These are phyloP conservation scores for Protomyces inouyei DNA, from an alignment of 1,139 yeast species.

Conservation along the genomic window DNA sequence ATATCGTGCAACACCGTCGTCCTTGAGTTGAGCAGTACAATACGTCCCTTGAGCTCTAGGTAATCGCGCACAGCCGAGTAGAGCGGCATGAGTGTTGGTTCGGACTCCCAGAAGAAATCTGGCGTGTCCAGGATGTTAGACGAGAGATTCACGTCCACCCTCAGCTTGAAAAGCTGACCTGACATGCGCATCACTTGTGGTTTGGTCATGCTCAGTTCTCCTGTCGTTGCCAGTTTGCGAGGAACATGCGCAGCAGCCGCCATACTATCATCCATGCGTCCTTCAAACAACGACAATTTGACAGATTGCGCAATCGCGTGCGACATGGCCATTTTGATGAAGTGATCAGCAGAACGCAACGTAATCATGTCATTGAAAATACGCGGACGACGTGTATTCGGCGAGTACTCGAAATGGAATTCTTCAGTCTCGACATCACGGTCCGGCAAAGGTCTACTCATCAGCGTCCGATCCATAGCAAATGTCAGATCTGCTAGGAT, in stretches of 20 bases:
- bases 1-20: slow-evolving; percentile 91
- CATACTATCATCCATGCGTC: slow-evolving; percentile 68
- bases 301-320: slow-evolving; percentile 98
- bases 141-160: slow-evolving; percentile 89
- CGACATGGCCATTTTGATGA: slow-evolving; percentile 85
- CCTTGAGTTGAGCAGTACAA: slow-evolving; percentile 84
- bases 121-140: slow-evolving; percentile 93
- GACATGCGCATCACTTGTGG: slow-evolving; percentile 79
- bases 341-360: slow-evolving; percentile 79
- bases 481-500: slow-evolving; percentile 87
- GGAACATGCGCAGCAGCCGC: slow-evolving; percentile 85
- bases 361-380: slow-evolving; percentile 94
- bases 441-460: slow-evolving; percentile 73
- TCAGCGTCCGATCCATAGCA: slow-evolving; percentile 51
- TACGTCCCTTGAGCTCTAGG: slow-evolving; percentile 88
- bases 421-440: slow-evolving; percentile 94
- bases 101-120: slow-evolving; percentile 92
- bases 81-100: slow-evolving; percentile 89
- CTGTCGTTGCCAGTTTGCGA: slow-evolving; percentile 81
- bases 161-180: slow-evolving; percentile 77
- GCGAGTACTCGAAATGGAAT: slow-evolving; percentile 85
- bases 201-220: slow-evolving; percentile 66
- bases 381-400: slow-evolving; percentile 74
- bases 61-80: slow-evolving; percentile 88
- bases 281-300: slow-evolving; percentile 82